Evolutionary conservation across 345 rosid genomes (phyloP).

Genomic region (Firmiana major): DNA sequence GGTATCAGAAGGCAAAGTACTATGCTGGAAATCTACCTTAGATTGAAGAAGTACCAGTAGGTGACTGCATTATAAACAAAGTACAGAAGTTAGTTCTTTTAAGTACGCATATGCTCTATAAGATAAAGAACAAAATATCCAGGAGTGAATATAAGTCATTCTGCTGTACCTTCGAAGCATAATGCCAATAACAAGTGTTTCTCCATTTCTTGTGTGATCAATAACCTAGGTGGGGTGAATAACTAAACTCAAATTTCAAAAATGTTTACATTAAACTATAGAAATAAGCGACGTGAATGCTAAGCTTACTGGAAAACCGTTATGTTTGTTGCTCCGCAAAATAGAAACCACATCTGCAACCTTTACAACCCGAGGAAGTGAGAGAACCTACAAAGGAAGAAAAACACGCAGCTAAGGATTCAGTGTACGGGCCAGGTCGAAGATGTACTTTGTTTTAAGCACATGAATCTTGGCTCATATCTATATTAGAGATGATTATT

Average conservation of each 20-base stretch:
- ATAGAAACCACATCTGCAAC: slow-evolving; percentile 85
- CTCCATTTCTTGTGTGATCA: slow-evolving; percentile 88
- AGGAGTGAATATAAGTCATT: neutral
- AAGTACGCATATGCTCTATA: slow-evolving; percentile 1
- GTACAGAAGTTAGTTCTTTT: slow-evolving; percentile 11
- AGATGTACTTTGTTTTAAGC: slow-evolving; percentile 2
- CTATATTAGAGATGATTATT: neutral
- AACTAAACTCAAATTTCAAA: slow-evolving; percentile 9
- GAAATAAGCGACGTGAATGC: slow-evolving; percentile 4
- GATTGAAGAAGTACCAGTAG: slow-evolving; percentile 95
- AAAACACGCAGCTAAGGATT: neutral
- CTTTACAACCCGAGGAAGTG: slow-evolving; percentile 79
- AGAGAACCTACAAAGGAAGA: slow-evolving; percentile 58
- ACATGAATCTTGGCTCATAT: neutral
- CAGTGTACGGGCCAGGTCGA: neutral
- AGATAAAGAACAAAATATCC: neutral
- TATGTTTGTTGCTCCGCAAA: slow-evolving; percentile 77
- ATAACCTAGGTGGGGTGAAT: slow-evolving; percentile 49
- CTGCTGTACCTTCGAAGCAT: slow-evolving; percentile 80
- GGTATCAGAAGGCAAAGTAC: slow-evolving; percentile 77
- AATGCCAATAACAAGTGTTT: slow-evolving; percentile 85
- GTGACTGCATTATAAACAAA: slow-evolving; percentile 56
- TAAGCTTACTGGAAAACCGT: slow-evolving; percentile 84
- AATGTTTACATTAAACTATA: slow-evolving; percentile 6
- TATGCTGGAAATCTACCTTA: slow-evolving; percentile 92